These are phyloP conservation scores for Yamadazyma laniorum DNA, from an alignment of 805 yeast genomes.

Conservation along the genomic window DNA sequence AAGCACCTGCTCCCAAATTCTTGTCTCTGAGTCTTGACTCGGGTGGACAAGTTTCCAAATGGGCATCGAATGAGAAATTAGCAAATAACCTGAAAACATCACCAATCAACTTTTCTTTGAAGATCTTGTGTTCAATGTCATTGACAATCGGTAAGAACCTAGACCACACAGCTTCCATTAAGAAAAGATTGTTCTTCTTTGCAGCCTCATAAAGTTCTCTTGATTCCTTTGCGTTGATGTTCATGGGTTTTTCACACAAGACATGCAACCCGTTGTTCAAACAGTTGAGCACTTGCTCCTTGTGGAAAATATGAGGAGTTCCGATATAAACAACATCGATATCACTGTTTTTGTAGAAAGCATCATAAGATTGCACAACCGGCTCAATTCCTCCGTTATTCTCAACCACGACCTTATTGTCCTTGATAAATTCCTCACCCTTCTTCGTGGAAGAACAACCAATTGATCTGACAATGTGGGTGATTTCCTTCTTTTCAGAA, in stretches of 20 bases:
- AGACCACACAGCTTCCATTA: slow-evolving; percentile 64
- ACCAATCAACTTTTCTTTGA: slow-evolving; percentile 45
- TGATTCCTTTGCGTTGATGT: slow-evolving; percentile 47
- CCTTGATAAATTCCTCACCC: slow-evolving; percentile 32
- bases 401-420: slow-evolving; percentile 15
- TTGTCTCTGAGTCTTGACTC: slow-evolving; percentile 42
- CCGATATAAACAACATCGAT: slow-evolving; percentile 55
- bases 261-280: slow-evolving; percentile 48
- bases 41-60: slow-evolving; percentile 28
- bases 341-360: slow-evolving; percentile 40
- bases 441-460: slow-evolving; percentile 38
- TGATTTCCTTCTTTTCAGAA: slow-evolving; percentile 19
- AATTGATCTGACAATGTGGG: slow-evolving; percentile 36
- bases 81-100: slow-evolving; percentile 41
- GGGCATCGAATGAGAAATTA: slow-evolving; percentile 42
- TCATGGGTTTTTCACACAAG: slow-evolving; percentile 55
- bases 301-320: slow-evolving; percentile 53
- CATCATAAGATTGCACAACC: slow-evolving; percentile 36
- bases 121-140: slow-evolving; percentile 32
- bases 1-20: slow-evolving; percentile 53
- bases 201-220: slow-evolving; percentile 44
- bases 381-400: slow-evolving; percentile 28
- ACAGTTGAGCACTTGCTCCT: slow-evolving; percentile 43
- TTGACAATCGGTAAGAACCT: slow-evolving; percentile 48
- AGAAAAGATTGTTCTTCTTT: slow-evolving; percentile 37